Evolutionary conservation across 1,284 basidiomycete species (phyloP).

Genomic region (Moesziomyces globuligerus): DNA sequence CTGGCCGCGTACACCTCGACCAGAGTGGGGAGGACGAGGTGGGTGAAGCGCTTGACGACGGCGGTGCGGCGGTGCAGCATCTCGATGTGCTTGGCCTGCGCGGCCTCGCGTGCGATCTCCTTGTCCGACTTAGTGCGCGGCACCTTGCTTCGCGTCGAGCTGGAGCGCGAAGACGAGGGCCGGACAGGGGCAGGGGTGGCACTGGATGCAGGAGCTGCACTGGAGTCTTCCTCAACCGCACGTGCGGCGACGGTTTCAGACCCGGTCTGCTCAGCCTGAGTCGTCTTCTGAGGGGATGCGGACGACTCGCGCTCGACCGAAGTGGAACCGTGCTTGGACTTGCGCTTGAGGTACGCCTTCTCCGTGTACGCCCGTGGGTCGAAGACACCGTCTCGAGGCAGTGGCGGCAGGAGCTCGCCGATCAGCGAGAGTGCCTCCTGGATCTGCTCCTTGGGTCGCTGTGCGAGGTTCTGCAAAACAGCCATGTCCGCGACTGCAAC

Average conservation of each 20-base stretch:
- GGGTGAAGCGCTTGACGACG: conserved; percentile 60
- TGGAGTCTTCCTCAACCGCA: conserved; percentile 1
- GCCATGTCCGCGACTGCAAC: conserved; percentile 78
- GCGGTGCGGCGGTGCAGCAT: conserved; percentile 52
- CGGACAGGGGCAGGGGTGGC: conserved; percentile 3
- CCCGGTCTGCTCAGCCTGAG: conserved; percentile 5
- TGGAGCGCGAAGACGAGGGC: conserved; percentile 19
- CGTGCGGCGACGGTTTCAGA: conserved; percentile 1
- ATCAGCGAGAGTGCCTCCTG: conserved; percentile 63
- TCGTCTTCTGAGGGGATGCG: conserved; percentile 1
- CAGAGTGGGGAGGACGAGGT: conserved; percentile 62
- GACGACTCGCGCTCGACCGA: neutral
- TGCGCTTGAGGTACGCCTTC: conserved; percentile 74
- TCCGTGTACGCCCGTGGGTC: conserved; percentile 89
- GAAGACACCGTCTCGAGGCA: conserved; percentile 83
- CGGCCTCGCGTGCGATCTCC: conserved; percentile 51
- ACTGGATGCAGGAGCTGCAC: neutral
- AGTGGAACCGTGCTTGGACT: conserved; percentile 9
- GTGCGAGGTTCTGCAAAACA: conserved; percentile 94
- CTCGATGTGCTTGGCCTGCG: conserved; percentile 53
- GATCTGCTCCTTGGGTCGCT: conserved; percentile 84
- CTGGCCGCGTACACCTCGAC: conserved; percentile 65
- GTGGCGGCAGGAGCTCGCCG: conserved; percentile 60
- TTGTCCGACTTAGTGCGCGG: conserved; percentile 45
- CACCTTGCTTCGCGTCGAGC: conserved; percentile 15